Percentiles rank a stretch among this genome's conserved stretches.
These are phyloP conservation scores for Sorghum bicolor DNA, from an alignment of 176 grass and related monocot species.

Conservation along the genomic window DNA sequence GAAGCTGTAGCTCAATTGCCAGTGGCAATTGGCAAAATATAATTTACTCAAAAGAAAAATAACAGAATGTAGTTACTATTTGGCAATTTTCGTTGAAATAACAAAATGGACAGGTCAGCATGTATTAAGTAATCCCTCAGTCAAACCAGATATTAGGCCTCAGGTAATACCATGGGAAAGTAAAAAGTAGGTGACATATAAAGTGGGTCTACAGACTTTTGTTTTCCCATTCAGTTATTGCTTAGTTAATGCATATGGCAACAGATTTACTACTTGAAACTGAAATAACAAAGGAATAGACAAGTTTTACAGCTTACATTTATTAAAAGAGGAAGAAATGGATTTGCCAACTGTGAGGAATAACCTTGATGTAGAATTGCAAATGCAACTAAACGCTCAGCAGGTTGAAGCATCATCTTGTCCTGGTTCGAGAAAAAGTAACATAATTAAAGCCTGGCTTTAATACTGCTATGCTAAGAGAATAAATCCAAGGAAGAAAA, in stretches of 20 bases:
- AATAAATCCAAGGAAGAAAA: conserved; percentile 13
- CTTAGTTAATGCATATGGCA: not conserved
- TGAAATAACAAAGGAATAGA: conserved; percentile 19
- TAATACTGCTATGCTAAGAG: not conserved
- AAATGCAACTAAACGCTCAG: conserved; percentile 89
- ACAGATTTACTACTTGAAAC: conserved; percentile 23
- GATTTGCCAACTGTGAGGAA: conserved; percentile 69
- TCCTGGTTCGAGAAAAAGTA: conserved; percentile 49
- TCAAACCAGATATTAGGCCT: not conserved
- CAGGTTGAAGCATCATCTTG: conserved; percentile 69
- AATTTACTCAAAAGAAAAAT: not conserved
- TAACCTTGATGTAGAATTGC: conserved; percentile 69
- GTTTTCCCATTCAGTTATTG: not conserved
- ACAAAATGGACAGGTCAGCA: not conserved
- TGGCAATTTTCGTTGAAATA: not conserved
- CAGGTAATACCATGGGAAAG: not conserved
- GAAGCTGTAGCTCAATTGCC: not conserved
- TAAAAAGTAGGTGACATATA: not conserved
- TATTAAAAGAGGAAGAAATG: conserved; percentile 72
- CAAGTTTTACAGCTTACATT: conserved; percentile 54
- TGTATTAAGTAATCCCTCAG: not conserved
- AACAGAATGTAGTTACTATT: not conserved
- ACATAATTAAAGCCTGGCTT: not conserved
- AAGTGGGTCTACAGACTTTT: not conserved
- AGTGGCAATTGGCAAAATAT: not conserved